phyloP scores from a whole-genome alignment of 2,329 filamentous ascomycete genomes.

The Exophiala alcalophila region DNA sequence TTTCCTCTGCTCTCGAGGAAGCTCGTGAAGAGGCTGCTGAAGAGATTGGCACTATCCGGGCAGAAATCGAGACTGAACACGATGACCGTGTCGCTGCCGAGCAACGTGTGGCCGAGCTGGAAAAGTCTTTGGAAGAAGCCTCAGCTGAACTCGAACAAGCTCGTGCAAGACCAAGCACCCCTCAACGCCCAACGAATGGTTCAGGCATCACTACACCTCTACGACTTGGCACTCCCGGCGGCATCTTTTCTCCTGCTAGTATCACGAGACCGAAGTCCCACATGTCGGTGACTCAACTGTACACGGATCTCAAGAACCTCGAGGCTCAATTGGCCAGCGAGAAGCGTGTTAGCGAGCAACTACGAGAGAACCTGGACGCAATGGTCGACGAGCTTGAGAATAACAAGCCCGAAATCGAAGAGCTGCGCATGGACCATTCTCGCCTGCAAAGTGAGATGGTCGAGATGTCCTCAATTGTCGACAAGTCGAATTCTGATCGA shows the following conservation, averaged over 20 bases:
- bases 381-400: conserved; percentile 82
- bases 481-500: conserved; percentile 75
- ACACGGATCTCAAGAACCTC: conserved; percentile 59
- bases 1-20: conserved; percentile 56
- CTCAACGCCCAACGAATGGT: conserved; percentile 53
- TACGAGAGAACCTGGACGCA: conserved; percentile 75
- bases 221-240: conserved; percentile 49
- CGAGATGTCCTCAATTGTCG: conserved; percentile 78
- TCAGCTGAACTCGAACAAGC: conserved; percentile 51
- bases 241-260: conserved; percentile 51
- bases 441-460: conserved; percentile 76
- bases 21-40: conserved; percentile 61
- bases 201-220: conserved; percentile 48
- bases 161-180: conserved; percentile 51
- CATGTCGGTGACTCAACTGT: conserved; percentile 61
- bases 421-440: conserved; percentile 76
- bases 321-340: conserved; percentile 71
- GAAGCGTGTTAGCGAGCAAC: conserved; percentile 68
- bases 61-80: conserved; percentile 56
- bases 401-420: conserved; percentile 82
- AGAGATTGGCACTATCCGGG: conserved; percentile 53
- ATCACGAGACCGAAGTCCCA: conserved; percentile 56
- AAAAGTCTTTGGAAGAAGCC: conserved; percentile 60
- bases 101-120: conserved; percentile 61
- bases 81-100: conserved; percentile 62